Conservation (phyloP, 345 rosid species). For the Linum lewisii region DNA sequence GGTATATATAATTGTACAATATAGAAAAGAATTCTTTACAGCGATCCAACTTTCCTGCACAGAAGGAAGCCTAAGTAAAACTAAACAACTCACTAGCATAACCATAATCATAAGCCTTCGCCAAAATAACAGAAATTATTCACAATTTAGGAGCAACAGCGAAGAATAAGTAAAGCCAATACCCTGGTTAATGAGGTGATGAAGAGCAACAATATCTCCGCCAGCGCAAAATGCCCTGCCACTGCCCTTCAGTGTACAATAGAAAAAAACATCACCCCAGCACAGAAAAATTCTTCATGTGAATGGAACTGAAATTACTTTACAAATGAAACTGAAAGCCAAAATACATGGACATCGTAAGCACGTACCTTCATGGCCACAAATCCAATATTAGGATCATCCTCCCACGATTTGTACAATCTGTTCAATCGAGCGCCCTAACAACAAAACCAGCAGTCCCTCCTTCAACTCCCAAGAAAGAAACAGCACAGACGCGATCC, state of each 20-base stretch:
- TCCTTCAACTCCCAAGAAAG: background rate
- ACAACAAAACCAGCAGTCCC: background rate
- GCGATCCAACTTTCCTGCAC: slow-evolving; percentile 42
- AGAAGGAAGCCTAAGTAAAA: slow-evolving; percentile 2
- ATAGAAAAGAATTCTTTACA: slow-evolving; percentile 43
- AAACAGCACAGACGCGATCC: background rate
- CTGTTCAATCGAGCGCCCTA: slow-evolving; percentile 57
- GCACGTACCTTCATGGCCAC: slow-evolving; percentile 63
- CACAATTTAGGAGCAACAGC: background rate
- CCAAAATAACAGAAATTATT: background rate
- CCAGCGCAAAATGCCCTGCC: slow-evolving; percentile 97
- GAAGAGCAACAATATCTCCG: slow-evolving; percentile 67
- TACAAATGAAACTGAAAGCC: background rate
- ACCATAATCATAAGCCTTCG: background rate
- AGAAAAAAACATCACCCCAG: background rate
- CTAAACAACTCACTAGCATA: background rate
- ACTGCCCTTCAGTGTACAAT: slow-evolving; percentile 57
- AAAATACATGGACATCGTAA: background rate
- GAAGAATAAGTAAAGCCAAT: background rate
- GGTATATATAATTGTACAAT: slow-evolving; percentile 40
- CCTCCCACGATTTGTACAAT: slow-evolving; percentile 79
- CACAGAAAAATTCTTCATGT: background rate
- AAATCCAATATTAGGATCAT: slow-evolving; percentile 63
- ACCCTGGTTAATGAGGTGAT: slow-evolving; percentile 61
- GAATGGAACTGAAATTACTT: background rate